phyloP scores from a whole-genome alignment of 805 yeast genomes.

The Ogataea sp. region DNA sequence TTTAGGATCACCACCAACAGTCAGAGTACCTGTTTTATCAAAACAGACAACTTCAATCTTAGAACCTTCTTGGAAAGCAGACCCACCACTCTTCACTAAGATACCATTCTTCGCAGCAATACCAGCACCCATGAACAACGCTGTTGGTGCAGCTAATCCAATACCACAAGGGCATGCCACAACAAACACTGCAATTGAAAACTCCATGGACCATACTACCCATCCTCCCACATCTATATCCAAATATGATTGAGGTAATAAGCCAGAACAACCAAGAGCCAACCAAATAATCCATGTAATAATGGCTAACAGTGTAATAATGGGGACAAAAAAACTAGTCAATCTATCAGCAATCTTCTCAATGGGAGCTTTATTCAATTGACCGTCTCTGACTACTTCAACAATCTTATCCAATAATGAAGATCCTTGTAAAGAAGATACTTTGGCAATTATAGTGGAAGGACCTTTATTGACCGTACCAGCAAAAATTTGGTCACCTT shows the following conservation, averaged over 20 bases:
- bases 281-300: slow-evolving; percentile 67
- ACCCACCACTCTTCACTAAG: slow-evolving; percentile 74
- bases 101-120: slow-evolving; percentile 72
- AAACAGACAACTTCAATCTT: slow-evolving; percentile 56
- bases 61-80: slow-evolving; percentile 74
- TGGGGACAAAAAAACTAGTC: slow-evolving; percentile 68
- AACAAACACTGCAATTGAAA: slow-evolving; percentile 73
- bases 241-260: slow-evolving; percentile 44
- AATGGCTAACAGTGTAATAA: slow-evolving; percentile 52
- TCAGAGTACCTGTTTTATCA: slow-evolving; percentile 75
- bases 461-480: slow-evolving; percentile 66
- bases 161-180: slow-evolving; percentile 85
- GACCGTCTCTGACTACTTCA: slow-evolving; percentile 64
- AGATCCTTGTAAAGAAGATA: slow-evolving; percentile 51
- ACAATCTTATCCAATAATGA: slow-evolving; percentile 67
- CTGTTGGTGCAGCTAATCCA: slow-evolving; percentile 82
- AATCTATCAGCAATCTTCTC: slow-evolving; percentile 61
- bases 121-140: slow-evolving; percentile 72
- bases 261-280: slow-evolving; percentile 43
- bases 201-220: slow-evolving; percentile 71
- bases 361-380: slow-evolving; percentile 63
- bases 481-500: slow-evolving; percentile 63
- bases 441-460: slow-evolving; percentile 42
- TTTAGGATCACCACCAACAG: slow-evolving; percentile 50
- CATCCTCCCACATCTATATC: slow-evolving; percentile 68